phyloP scores from a whole-genome alignment of 257 asterid species.

The Euphrasia confusa region DNA sequence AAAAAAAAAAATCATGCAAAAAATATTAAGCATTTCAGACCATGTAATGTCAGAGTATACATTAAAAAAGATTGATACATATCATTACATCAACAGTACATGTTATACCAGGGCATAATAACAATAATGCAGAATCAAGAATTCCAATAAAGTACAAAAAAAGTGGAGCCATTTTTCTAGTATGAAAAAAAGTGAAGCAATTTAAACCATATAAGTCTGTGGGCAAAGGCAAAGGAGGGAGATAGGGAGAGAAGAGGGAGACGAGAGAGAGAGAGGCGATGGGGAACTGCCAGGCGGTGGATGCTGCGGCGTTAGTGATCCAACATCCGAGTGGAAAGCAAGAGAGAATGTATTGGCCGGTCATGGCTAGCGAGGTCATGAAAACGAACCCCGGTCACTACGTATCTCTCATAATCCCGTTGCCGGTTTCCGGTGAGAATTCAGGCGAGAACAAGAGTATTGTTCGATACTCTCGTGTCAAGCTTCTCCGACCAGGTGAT shows the following conservation, averaged over 20 bases:
- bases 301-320: constrained; percentile 62
- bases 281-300: constrained; percentile 58
- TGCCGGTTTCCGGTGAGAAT: constrained; percentile 27
- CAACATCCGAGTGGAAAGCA: constrained; percentile 60
- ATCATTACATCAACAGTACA: no score
- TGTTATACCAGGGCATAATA: background rate
- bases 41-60: background rate
- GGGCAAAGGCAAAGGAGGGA: background rate
- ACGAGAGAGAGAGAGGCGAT: background rate
- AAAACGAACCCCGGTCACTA: constrained; percentile 60
- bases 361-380: constrained; percentile 58
- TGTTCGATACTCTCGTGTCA: constrained; percentile 48
- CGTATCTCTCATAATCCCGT: constrained; percentile 54
- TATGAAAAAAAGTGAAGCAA: background rate
- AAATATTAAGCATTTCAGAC: background rate
- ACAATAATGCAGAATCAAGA: background rate
- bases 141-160: background rate
- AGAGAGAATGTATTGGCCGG: constrained; percentile 53
- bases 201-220: constrained; percentile 1
- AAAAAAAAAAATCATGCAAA: no score
- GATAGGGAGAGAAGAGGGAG: background rate
- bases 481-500: constrained; percentile 61
- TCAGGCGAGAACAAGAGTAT: constrained; percentile 32
- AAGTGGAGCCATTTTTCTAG: background rate
- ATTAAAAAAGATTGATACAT: no score